Evolutionary conservation across 352 stramenopile species (phyloP).

Genomic region (Pythium pectinolyticum): DNA sequence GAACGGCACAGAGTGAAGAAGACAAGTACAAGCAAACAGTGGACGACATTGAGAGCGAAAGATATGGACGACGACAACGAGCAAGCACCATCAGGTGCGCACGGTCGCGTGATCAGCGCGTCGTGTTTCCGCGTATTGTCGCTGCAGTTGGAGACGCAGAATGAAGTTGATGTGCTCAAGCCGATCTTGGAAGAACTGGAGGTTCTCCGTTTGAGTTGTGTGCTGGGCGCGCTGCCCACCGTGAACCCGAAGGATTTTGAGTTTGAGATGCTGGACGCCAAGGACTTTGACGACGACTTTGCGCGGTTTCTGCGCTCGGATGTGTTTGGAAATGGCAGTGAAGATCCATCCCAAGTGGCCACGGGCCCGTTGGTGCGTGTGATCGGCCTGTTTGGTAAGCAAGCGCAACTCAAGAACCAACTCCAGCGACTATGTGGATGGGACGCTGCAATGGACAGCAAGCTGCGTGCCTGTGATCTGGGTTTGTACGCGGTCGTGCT

Average conservation of each 20-base stretch:
- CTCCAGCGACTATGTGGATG: constrained; percentile 41
- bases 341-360: background rate
- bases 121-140: constrained; percentile 52
- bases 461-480: constrained; percentile 40
- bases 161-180: constrained; percentile 71
- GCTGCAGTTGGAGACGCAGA: constrained; percentile 54
- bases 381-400: constrained; percentile 59
- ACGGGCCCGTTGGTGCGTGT: constrained; percentile 30
- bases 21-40: no score
- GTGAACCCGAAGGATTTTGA: constrained; percentile 58
- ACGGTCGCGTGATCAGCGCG: constrained; percentile 12
- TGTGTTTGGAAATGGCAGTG: constrained; percentile 35
- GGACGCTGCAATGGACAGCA: constrained; percentile 42
- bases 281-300: constrained; percentile 69
- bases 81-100: background rate
- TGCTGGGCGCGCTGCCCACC: constrained; percentile 47
- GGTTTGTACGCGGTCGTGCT: constrained; percentile 55
- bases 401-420: constrained; percentile 47
- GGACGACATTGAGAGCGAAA: no score
- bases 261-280: constrained; percentile 46
- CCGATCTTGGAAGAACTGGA: constrained; percentile 66
- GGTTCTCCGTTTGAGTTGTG: constrained; percentile 60
- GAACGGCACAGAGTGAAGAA: no score
- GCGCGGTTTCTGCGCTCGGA: constrained; percentile 53
- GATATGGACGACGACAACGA: no score